Percentiles rank a stretch among this genome's conserved stretches.
These are phyloP conservation scores for Heracleum sosnowskyi DNA, from an alignment of 129 eudicot species.

Conservation along the genomic window DNA sequence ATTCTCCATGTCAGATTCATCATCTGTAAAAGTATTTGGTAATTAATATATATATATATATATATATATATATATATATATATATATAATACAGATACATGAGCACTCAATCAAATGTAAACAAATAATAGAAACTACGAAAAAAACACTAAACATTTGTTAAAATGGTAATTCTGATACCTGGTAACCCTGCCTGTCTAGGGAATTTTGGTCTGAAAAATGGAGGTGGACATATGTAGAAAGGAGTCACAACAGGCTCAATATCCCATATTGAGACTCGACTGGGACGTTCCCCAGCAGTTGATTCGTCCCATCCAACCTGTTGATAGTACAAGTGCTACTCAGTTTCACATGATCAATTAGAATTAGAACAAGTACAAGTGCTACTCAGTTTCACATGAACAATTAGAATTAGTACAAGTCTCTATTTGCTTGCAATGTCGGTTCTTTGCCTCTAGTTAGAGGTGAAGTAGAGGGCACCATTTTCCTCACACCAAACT, in stretches of 20 bases:
- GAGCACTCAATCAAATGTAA: not conserved
- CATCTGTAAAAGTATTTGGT: slow-evolving; percentile 35
- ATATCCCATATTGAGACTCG: slow-evolving; percentile 96
- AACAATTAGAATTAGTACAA: not conserved
- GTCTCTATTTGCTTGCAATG: no score
- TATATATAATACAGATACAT: not conserved
- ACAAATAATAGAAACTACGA: not conserved
- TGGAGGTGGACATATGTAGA: slow-evolving; percentile 93
- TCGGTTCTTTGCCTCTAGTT: no score
- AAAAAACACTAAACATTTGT: not conserved
- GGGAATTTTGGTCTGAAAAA: slow-evolving; percentile 77
- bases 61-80: not conserved
- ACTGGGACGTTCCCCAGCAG: slow-evolving; percentile 87
- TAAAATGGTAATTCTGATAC: slow-evolving; percentile 16
- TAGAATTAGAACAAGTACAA: no score
- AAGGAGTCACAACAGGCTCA: slow-evolving; percentile 91
- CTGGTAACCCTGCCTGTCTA: slow-evolving; percentile 62
- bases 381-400: no score
- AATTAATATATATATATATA: not conserved
- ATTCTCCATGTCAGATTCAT: slow-evolving; percentile 63
- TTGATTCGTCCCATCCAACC: slow-evolving; percentile 99
- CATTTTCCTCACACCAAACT: not conserved
- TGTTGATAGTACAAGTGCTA: slow-evolving; percentile 19
- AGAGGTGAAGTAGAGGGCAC: no score
- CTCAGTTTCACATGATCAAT: not conserved